Evolutionary conservation across 2,329 filamentous ascomycete species (phyloP).

Genomic region (Podosphaera aphanis): DNA sequence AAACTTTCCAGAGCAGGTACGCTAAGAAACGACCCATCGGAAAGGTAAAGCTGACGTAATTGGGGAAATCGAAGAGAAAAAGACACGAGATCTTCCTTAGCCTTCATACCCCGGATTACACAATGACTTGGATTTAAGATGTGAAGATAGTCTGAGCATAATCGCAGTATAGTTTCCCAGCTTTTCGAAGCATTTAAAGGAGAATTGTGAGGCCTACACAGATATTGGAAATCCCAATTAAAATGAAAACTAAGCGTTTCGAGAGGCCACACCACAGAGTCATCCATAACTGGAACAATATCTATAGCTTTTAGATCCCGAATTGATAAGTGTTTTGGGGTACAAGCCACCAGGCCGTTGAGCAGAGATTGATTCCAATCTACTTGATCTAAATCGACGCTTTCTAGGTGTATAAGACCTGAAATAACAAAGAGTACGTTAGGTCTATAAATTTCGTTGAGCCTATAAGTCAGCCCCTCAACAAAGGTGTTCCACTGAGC

Average conservation of each 20-base stretch:
- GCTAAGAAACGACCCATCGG: neutral
- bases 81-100: neutral
- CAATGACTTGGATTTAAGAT: neutral
- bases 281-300: neutral
- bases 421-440: neutral
- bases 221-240: neutral
- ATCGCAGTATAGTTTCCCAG: neutral
- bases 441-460: neutral
- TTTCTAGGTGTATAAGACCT: neutral
- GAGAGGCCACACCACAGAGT: neutral
- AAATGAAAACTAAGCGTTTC: neutral
- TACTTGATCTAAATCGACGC: neutral
- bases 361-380: neutral
- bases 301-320: neutral
- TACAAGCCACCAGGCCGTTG: neutral
- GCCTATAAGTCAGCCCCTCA: neutral
- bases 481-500: neutral
- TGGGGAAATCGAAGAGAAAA: neutral
- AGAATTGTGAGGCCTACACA: neutral
- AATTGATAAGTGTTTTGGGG: neutral
- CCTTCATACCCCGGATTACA: neutral
- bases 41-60: neutral
- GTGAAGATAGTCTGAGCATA: neutral
- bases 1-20: neutral
- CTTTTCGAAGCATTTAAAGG: neutral